Percentiles rank a stretch among this genome's conserved stretches.
Conservation (phyloP, 169 alveolate genomes). For the Plasmodium billcollinsi region DNA sequence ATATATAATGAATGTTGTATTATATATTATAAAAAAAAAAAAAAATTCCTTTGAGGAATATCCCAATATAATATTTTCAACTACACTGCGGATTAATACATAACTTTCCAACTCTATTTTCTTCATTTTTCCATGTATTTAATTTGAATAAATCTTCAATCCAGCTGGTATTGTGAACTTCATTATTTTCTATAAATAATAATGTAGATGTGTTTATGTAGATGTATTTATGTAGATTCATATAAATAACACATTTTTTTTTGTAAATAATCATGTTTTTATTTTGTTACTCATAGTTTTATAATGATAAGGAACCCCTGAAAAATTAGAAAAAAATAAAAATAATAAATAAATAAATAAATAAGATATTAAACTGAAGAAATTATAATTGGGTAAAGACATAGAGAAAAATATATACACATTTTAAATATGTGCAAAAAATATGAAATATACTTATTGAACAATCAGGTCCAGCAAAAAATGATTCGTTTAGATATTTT, state of each 20-base stretch:
- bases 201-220: not conserved
- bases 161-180: slow-evolving; percentile 61
- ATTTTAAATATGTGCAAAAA: no score
- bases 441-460: slow-evolving; percentile 42
- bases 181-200: slow-evolving; percentile 48
- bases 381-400: not conserved
- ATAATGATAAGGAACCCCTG: slow-evolving; percentile 63
- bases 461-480: slow-evolving; percentile 76
- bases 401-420: not conserved
- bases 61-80: not conserved
- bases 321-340: not conserved
- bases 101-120: slow-evolving; percentile 50
- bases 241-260: not conserved
- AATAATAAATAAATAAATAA: not conserved
- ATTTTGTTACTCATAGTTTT: slow-evolving; percentile 35
- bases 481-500: slow-evolving; percentile 33
- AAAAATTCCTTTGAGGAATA: not conserved
- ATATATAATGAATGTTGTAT: no score
- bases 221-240: not conserved
- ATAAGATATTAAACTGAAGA: not conserved
- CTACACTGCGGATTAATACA: slow-evolving; percentile 59
- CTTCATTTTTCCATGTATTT: slow-evolving; percentile 71
- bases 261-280: not conserved
- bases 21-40: not conserved
- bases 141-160: slow-evolving; percentile 56